A percentile compares a stretch with the other conserved stretches of the same genome.
Evolutionary conservation across 345 rosid species (phyloP).

Genomic region (Citropsis articulata): DNA sequence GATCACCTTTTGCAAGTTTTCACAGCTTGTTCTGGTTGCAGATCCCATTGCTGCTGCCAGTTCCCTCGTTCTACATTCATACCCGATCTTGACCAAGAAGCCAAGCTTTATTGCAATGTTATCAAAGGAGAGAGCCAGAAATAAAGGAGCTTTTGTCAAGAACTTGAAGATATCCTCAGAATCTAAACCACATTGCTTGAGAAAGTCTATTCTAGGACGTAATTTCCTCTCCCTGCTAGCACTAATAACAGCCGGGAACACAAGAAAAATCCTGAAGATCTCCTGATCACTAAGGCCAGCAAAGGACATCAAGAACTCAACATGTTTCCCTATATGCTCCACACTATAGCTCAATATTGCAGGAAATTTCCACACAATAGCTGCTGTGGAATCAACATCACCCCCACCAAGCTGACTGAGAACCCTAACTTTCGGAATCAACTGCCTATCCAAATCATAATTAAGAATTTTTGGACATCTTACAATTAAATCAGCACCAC

Average conservation of each 20-base stretch:
- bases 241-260: conserved; percentile 64
- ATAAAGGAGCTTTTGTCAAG: conserved; percentile 65
- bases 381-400: conserved; percentile 53
- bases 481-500: conserved; percentile 54
- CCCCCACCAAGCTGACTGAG: conserved; percentile 64
- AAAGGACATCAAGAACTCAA: conserved; percentile 55
- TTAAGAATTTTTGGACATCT: conserved; percentile 59
- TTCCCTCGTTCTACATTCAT: conserved; percentile 53
- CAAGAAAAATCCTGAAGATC: conserved; percentile 61
- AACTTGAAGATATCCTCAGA: conserved; percentile 65
- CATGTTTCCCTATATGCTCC: conserved; percentile 54
- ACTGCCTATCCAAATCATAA: conserved; percentile 53
- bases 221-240: conserved; percentile 69
- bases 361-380: conserved; percentile 57
- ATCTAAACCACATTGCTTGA: conserved; percentile 64
- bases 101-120: conserved; percentile 63
- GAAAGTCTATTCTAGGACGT: conserved; percentile 57
- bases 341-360: conserved; percentile 51
- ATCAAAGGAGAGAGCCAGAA: conserved; percentile 55
- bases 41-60: conserved; percentile 66
- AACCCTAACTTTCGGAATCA: conserved; percentile 59
- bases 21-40: conserved; percentile 71
- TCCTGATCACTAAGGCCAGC: conserved; percentile 56
- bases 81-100: conserved; percentile 68
- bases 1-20: conserved; percentile 73